Conservation (phyloP, 148 eudicot genomes). For the Rhododendron griersonianum region DNA sequence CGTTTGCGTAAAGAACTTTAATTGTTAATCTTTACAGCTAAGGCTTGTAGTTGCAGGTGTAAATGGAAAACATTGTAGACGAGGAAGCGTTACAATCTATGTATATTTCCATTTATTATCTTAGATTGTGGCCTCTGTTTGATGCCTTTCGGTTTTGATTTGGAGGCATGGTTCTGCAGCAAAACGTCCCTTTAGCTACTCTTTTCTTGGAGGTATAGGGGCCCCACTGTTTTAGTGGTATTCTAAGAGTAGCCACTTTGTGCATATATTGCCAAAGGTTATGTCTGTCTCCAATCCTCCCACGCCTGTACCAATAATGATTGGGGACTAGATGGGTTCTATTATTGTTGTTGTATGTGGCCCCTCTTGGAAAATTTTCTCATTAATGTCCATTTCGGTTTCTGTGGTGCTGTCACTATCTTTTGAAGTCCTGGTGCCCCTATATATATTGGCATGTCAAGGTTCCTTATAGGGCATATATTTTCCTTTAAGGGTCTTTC, state of each 20-base stretch:
- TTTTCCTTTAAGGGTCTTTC: neutral
- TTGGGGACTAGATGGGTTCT: too few species aligned
- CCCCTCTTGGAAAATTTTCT: neutral
- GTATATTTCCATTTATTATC: neutral
- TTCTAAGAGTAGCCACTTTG: too few species aligned
- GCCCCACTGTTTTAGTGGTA: too few species aligned
- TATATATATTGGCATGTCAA: neutral
- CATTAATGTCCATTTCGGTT: neutral
- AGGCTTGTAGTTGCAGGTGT: neutral
- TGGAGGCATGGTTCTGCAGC: too few species aligned
- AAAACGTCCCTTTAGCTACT: too few species aligned
- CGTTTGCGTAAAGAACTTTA: neutral
- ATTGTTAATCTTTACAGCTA: neutral
- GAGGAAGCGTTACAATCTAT: neutral
- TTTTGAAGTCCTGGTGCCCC: neutral
- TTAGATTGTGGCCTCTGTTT: neutral
- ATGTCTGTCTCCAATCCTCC: too few species aligned
- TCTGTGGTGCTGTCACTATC: neutral
- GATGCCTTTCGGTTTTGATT: too few species aligned
- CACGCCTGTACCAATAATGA: too few species aligned
- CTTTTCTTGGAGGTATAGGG: too few species aligned
- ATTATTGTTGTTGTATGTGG: neutral
- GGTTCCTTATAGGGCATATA: neutral
- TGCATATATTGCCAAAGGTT: too few species aligned
- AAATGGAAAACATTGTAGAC: neutral